A percentile compares a stretch with the other conserved stretches of the same genome.
phyloP scores from a whole-genome alignment of 2,329 filamentous ascomycete genomes.

The Claviceps lovelessii region DNA sequence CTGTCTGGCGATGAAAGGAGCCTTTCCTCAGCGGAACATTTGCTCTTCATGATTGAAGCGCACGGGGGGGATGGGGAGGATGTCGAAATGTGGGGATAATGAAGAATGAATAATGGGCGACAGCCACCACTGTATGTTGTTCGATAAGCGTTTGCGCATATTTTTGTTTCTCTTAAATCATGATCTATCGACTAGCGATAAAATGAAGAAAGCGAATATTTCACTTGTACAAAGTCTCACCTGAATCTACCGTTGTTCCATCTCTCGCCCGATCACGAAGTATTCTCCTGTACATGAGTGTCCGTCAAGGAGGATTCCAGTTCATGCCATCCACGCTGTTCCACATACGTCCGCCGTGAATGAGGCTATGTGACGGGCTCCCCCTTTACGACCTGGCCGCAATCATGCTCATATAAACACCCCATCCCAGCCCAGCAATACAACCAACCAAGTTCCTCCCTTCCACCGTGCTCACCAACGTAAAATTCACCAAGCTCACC shows the following conservation, averaged over 20 bases:
- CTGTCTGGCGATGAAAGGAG: background rate
- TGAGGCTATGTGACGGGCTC: background rate
- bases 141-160: background rate
- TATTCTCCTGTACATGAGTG: background rate
- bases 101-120: background rate
- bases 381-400: constrained; percentile 15
- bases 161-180: background rate
- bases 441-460: constrained; percentile 57
- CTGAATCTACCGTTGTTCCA: background rate
- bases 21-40: background rate
- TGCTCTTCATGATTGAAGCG: background rate
- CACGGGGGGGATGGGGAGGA: background rate
- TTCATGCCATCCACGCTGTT: background rate
- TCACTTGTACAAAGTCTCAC: background rate
- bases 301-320: too few species aligned
- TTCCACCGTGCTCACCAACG: constrained; percentile 54
- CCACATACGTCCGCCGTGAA: background rate
- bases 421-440: constrained; percentile 59
- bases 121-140: background rate
- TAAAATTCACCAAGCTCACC: constrained; percentile 57
- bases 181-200: background rate
- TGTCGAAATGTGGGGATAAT: background rate
- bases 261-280: background rate
- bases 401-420: constrained; percentile 57
- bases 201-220: background rate